Evolutionary conservation across 108 stramenopile species (phyloP).

Genomic region (Stephanodiscus minutulus): DNA sequence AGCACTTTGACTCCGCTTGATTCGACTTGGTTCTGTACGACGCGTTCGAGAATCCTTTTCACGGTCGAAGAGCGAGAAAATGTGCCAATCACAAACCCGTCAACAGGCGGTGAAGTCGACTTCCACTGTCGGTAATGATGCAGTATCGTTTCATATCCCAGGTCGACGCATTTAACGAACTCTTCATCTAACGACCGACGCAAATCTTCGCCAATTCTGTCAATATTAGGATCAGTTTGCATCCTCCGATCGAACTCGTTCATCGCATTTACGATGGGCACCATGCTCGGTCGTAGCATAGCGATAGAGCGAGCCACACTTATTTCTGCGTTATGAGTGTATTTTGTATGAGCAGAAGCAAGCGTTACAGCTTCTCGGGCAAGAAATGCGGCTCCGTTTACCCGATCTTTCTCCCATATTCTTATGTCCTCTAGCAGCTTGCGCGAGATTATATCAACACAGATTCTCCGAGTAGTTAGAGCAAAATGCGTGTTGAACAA

Average conservation of each 20-base stretch:
- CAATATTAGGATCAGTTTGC: conserved; percentile 1
- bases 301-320: conserved; percentile 28
- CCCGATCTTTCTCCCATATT: conserved; percentile 48
- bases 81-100: conserved; percentile 40
- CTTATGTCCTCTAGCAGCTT: conserved; percentile 28
- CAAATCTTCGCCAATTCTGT: conserved; percentile 7
- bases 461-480: not conserved
- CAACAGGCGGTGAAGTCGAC: not conserved
- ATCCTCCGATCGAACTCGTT: conserved; percentile 29
- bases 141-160: conserved; percentile 27
- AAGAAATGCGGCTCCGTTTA: conserved; percentile 53
- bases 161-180: conserved; percentile 21
- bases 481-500: not conserved
- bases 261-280: conserved; percentile 59
- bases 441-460: not conserved
- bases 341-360: conserved; percentile 23
- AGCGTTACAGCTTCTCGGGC: conserved; percentile 47
- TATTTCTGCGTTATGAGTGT: conserved; percentile 10
- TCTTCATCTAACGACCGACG: conserved; percentile 30
- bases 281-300: conserved; percentile 62
- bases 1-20: conserved; percentile 22
- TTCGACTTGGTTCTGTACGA: conserved; percentile 8
- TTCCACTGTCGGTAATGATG: conserved; percentile 12
- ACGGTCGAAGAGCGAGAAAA: conserved; percentile 59
- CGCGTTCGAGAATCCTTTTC: conserved; percentile 23